Conservation (phyloP, 768 basidiomycete species). For the Tephrocybe sp. region DNA sequence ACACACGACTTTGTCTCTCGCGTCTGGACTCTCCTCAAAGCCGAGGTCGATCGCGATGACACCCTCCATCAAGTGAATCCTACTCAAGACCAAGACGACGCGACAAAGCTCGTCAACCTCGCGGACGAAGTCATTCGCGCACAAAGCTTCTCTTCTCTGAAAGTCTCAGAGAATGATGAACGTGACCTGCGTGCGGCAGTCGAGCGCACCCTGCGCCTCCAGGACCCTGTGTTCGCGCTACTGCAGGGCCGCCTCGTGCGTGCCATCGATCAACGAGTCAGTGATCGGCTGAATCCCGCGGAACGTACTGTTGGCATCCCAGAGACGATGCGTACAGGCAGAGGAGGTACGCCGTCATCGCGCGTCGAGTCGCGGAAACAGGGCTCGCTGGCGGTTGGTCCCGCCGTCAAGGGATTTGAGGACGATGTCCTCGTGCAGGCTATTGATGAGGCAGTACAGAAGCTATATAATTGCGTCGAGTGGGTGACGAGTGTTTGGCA, state of each 20-base stretch:
- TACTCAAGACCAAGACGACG: conserved; percentile 11
- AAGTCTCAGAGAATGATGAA: conserved; percentile 45
- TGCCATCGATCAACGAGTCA: conserved; percentile 29
- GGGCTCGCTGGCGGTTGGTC: conserved; percentile 5
- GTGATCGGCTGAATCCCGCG: background rate
- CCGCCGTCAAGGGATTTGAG: conserved; percentile 64
- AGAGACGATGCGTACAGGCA: conserved; percentile 35
- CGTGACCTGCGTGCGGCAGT: conserved; percentile 56
- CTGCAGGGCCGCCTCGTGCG: conserved; percentile 58
- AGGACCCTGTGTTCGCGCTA: conserved; percentile 67
- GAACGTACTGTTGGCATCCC: conserved; percentile 19
- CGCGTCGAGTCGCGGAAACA: background rate
- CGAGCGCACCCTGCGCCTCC: conserved; percentile 56
- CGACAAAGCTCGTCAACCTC: conserved; percentile 64
- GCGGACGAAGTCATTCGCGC: conserved; percentile 73
- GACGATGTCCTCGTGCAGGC: conserved; percentile 53
- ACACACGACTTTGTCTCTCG: conserved; percentile 50
- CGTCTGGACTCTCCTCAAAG: conserved; percentile 63
- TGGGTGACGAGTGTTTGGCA: conserved; percentile 63
- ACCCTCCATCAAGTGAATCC: background rate
- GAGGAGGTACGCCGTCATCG: conserved; percentile 10
- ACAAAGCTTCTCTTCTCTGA: conserved; percentile 30
- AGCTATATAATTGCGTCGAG: conserved; percentile 38
- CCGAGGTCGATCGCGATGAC: conserved; percentile 47
- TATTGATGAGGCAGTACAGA: conserved; percentile 38